Conservation (phyloP, 2,329 filamentous ascomycete genomes). For the Fusarium coicis region DNA sequence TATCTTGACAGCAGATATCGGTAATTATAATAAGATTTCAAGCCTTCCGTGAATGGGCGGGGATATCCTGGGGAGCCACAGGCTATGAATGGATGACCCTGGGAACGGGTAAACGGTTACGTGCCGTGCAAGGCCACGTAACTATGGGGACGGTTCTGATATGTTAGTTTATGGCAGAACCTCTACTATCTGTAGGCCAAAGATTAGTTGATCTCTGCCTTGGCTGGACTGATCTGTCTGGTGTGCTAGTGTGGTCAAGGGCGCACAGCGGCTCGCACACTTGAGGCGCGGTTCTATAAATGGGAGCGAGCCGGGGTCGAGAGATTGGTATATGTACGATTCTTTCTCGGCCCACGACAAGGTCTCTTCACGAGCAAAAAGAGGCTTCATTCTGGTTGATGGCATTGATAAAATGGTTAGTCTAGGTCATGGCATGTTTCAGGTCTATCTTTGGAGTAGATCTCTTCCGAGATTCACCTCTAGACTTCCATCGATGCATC, state of each 20-base stretch:
- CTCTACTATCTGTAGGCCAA: constrained; percentile 4
- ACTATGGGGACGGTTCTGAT: neutral
- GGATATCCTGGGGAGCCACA: constrained; percentile 31
- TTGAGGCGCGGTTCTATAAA: constrained; percentile 39
- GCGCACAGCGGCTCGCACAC: constrained; percentile 10
- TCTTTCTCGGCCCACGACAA: neutral
- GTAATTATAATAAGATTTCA: constrained; percentile 17
- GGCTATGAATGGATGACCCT: constrained; percentile 30
- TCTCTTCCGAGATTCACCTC: neutral
- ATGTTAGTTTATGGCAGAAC: constrained; percentile 9
- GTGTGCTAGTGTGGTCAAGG: constrained; percentile 9
- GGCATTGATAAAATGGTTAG: neutral
- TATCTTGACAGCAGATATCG: neutral
- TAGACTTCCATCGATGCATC: constrained; percentile 1
- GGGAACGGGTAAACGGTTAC: constrained; percentile 28
- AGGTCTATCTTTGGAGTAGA: constrained; percentile 4
- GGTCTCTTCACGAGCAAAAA: neutral
- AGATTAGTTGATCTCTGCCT: constrained; percentile 10
- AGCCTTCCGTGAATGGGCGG: constrained; percentile 13
- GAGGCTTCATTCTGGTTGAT: constrained; percentile 9
- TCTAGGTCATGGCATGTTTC: neutral
- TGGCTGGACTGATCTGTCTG: constrained; percentile 5
- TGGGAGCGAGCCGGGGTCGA: constrained; percentile 21
- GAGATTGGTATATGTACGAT: neutral
- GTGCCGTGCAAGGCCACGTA: constrained; percentile 41